phyloP scores from a whole-genome alignment of 345 rosid genomes.

The Acer yangbiense region DNA sequence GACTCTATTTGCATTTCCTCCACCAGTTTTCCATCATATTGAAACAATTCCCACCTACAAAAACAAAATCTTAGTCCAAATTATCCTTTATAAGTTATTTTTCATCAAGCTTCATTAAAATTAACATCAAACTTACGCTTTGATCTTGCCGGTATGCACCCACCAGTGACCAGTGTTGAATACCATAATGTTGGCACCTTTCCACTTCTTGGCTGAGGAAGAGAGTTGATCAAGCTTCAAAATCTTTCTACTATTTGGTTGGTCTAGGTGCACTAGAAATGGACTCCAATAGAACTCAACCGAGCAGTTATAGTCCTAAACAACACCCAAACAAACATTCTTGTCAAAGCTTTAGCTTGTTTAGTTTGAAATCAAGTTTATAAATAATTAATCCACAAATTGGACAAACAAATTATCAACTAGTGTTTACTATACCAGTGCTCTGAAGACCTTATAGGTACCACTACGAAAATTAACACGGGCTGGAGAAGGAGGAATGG shows the following conservation, averaged over 20 bases:
- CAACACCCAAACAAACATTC: not conserved
- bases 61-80: conserved; percentile 17
- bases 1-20: conserved; percentile 37
- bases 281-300: conserved; percentile 58
- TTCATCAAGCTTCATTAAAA: not conserved
- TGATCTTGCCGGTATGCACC: conserved; percentile 27
- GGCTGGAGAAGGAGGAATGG: conserved; percentile 34
- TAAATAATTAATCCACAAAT: not conserved
- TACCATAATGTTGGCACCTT: conserved; percentile 50
- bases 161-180: conserved; percentile 67
- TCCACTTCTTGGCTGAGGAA: conserved; percentile 35
- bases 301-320: conserved; percentile 47
- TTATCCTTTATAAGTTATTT: not conserved
- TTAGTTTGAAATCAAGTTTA: not conserved
- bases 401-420: not conserved
- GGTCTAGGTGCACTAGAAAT: conserved; percentile 40
- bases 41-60: conserved; percentile 51
- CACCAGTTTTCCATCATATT: conserved; percentile 27
- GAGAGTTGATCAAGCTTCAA: conserved; percentile 44
- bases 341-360: not conserved
- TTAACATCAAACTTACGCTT: conserved; percentile 24
- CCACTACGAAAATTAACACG: conserved; percentile 17
- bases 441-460: conserved; percentile 33
- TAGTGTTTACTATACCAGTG: conserved; percentile 31
- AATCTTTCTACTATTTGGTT: conserved; percentile 28